phyloP scores from a whole-genome alignment of 805 yeast species.

The Saturnispora quitensis region DNA sequence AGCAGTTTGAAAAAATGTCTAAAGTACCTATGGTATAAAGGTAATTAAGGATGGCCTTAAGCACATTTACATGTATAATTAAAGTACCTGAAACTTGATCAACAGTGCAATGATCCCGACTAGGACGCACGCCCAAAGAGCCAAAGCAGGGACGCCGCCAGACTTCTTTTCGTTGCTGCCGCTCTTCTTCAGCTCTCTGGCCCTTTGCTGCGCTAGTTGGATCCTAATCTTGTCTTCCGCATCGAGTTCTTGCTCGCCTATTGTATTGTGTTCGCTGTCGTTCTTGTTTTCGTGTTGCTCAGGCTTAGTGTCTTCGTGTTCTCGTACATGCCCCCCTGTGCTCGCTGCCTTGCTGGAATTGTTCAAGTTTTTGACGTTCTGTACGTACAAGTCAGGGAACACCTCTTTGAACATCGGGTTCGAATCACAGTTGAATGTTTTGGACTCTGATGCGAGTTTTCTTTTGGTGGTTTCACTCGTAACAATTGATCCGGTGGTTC shows the following conservation, averaged over 20 bases:
- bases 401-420: conserved; percentile 48
- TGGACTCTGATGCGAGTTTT: conserved; percentile 49
- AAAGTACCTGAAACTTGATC: background rate
- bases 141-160: background rate
- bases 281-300: conserved; percentile 17
- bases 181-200: background rate
- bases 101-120: conserved; percentile 3
- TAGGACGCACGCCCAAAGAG: conserved; percentile 1
- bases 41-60: background rate
- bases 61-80: background rate
- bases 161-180: background rate
- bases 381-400: conserved; percentile 59
- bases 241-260: conserved; percentile 37
- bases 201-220: background rate
- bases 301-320: conserved; percentile 10
- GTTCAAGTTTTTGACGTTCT: conserved; percentile 30
- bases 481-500: conserved; percentile 72
- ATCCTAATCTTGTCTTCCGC: conserved; percentile 64
- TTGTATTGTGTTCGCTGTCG: conserved; percentile 5
- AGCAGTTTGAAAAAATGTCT: too few relatives aligned
- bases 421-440: conserved; percentile 46
- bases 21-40: conserved; percentile 4
- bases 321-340: background rate
- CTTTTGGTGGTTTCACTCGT: conserved; percentile 53
- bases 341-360: conserved; percentile 7